These are phyloP conservation scores for Coleophoma cylindrospora DNA, from an alignment of 2,329 filamentous ascomycete species.

Conservation along the genomic window DNA sequence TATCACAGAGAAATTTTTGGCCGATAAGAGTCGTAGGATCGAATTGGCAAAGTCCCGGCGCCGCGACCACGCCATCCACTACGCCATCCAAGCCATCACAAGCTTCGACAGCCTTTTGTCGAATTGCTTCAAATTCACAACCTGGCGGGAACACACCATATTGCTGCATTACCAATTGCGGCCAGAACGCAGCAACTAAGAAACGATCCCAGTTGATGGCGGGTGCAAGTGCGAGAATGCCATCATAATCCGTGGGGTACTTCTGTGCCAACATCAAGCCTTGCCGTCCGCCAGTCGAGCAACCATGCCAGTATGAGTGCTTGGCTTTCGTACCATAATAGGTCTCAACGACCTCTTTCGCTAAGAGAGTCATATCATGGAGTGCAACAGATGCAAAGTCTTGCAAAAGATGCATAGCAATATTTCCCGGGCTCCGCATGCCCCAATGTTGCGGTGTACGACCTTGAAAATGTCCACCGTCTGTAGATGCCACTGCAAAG, in stretches of 20 bases:
- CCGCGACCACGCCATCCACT: conserved; percentile 9
- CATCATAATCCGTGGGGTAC: conserved; percentile 30
- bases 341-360: background rate
- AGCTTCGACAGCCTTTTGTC: conserved; percentile 1
- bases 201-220: conserved; percentile 24
- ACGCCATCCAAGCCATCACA: conserved; percentile 14
- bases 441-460: background rate
- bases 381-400: conserved; percentile 30
- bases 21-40: conserved; percentile 3
- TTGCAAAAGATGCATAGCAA: conserved; percentile 17
- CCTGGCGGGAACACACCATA: background rate
- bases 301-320: conserved; percentile 31
- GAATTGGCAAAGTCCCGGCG: conserved; percentile 6
- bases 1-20: conserved; percentile 1
- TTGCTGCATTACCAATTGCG: conserved; percentile 9
- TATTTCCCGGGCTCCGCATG: background rate
- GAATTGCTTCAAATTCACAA: conserved; percentile 10
- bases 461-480: background rate
- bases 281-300: conserved; percentile 30
- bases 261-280: conserved; percentile 29
- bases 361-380: conserved; percentile 19
- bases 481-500: background rate
- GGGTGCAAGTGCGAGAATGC: conserved; percentile 31
- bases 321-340: conserved; percentile 24
- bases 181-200: conserved; percentile 2